phyloP scores from a whole-genome alignment of 345 rosid species.

The Geranium rotundifolium region DNA sequence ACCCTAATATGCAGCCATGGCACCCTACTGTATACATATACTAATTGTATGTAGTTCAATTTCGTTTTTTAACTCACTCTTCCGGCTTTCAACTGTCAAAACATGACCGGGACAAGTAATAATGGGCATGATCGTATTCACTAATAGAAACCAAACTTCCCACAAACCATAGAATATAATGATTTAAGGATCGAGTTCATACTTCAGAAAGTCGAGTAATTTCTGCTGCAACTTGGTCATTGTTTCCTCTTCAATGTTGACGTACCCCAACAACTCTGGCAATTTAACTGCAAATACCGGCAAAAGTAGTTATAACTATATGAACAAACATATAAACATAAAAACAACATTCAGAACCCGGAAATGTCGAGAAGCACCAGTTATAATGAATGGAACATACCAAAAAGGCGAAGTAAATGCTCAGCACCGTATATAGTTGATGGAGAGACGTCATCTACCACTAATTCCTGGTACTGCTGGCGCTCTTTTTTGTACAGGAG shows the following conservation, averaged over 20 bases:
- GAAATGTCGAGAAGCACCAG: neutral
- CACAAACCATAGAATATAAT: neutral
- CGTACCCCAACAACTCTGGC: constrained; percentile 79
- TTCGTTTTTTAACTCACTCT: no score
- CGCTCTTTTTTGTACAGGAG: constrained; percentile 85
- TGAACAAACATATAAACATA: neutral
- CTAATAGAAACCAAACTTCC: neutral
- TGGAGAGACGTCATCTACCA: constrained; percentile 43
- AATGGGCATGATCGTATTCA: neutral
- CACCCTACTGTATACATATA: no score
- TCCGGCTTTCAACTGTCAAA: no score
- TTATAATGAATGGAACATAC: constrained; percentile 17
- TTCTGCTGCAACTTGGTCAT: constrained; percentile 67
- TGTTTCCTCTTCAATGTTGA: constrained; percentile 85
- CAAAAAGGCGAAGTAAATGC: constrained; percentile 73
- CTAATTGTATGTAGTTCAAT: no score
- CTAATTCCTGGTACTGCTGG: constrained; percentile 45
- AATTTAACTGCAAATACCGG: constrained; percentile 56
- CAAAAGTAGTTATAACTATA: no score
- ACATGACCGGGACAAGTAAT: no score
- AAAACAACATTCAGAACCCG: neutral
- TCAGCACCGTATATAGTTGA: constrained; percentile 75
- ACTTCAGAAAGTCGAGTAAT: constrained; percentile 81
- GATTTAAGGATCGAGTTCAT: constrained; percentile 2
- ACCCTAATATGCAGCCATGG: no score